Conservation (phyloP, 208 protist species). For the Wallacemonas rigidus region DNA sequence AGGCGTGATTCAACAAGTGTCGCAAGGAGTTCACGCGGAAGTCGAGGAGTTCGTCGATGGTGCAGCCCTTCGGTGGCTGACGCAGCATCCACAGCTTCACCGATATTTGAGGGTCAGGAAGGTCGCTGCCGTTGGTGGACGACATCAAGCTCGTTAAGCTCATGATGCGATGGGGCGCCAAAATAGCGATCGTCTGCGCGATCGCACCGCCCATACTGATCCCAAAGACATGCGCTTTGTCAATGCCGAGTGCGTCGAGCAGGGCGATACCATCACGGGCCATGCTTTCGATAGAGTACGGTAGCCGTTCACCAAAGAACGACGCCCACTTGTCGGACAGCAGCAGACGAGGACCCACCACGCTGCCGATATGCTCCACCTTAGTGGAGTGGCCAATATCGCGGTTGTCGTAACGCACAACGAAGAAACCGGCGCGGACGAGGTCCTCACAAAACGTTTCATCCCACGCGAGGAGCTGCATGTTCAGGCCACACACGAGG, state of each 20-base stretch:
- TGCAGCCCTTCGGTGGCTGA: constrained; percentile 53
- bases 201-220: constrained; percentile 87
- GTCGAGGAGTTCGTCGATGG: constrained; percentile 64
- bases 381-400: constrained; percentile 82
- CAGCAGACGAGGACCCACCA: constrained; percentile 52
- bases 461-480: constrained; percentile 79
- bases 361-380: constrained; percentile 44
- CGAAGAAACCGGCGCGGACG: constrained; percentile 63
- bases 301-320: constrained; percentile 66
- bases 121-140: constrained; percentile 68
- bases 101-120: constrained; percentile 64
- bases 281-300: constrained; percentile 76
- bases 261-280: constrained; percentile 63
- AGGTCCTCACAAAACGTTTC: constrained; percentile 76
- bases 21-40: constrained; percentile 63
- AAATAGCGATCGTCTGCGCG: constrained; percentile 54
- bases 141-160: constrained; percentile 81
- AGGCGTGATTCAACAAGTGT: constrained; percentile 41
- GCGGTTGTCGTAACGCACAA: constrained; percentile 80
- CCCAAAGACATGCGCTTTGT: constrained; percentile 70
- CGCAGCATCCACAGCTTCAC: constrained; percentile 84
- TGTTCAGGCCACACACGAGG: constrained; percentile 78
- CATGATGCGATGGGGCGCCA: constrained; percentile 57
- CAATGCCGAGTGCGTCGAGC: constrained; percentile 55
- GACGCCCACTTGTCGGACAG: constrained; percentile 41